Evolutionary conservation across 306 rosid genomes (phyloP).

Genomic region (Pyrus communis): DNA sequence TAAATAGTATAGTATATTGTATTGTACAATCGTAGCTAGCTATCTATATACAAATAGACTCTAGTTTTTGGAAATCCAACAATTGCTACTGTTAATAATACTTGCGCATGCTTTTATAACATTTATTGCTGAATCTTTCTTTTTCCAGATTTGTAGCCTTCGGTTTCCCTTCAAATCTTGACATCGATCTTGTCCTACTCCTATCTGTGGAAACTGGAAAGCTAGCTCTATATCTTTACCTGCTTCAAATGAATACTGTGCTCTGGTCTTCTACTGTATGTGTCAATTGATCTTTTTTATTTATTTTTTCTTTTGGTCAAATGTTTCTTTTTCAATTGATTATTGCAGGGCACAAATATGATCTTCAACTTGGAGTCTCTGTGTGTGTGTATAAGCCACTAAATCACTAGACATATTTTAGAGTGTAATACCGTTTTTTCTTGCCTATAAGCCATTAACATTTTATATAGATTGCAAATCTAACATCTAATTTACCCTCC

Average conservation of each 20-base stretch:
- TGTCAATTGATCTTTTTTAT: too few relatives aligned
- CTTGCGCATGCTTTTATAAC: not conserved
- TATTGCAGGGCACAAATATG: too few relatives aligned
- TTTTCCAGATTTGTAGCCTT: conserved; percentile 1
- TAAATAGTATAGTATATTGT: too few relatives aligned
- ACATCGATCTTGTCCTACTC: not conserved
- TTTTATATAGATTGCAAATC: too few relatives aligned
- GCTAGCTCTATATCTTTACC: not conserved
- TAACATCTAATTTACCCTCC: too few relatives aligned
- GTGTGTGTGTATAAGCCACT: too few relatives aligned
- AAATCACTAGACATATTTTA: too few relatives aligned
- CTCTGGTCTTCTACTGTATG: not conserved
- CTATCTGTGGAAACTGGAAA: not conserved
- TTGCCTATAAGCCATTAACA: too few relatives aligned
- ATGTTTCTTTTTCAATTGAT: too few relatives aligned
- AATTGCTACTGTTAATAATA: not conserved
- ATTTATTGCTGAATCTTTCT: not conserved
- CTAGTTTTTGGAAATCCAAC: not conserved
- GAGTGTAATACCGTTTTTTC: too few relatives aligned
- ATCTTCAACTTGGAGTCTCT: too few relatives aligned
- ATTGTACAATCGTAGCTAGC: not conserved
- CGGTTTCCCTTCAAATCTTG: not conserved
- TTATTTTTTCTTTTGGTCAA: too few relatives aligned
- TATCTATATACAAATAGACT: not conserved
- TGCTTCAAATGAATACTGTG: not conserved